Percentiles rank a stretch among this genome's conserved stretches.
phyloP scores from a whole-genome alignment of 495 filamentous ascomycete species.

The Annulohypoxylon maeteangense region DNA sequence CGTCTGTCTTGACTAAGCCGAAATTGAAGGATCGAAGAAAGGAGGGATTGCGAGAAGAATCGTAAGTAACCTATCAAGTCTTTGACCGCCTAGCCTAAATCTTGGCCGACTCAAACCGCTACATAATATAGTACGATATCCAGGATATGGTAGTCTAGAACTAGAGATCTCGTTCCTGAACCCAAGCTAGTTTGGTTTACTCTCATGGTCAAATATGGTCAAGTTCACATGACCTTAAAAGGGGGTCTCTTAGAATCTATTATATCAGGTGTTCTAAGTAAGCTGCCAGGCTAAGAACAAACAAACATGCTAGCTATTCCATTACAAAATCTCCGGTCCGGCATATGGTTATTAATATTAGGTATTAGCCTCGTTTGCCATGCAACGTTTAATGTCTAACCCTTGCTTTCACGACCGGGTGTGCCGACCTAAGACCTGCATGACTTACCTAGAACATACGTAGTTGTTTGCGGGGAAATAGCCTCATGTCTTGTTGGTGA shows the following conservation, averaged over 20 bases:
- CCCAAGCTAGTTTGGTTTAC: constrained; percentile 9
- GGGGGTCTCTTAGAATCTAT: constrained; percentile 3
- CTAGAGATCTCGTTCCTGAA: constrained; percentile 5
- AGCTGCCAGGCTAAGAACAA: constrained; percentile 17
- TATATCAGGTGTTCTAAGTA: constrained; percentile 8
- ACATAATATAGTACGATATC: too few relatives aligned
- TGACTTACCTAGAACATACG: constrained; percentile 24
- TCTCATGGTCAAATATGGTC: constrained; percentile 1
- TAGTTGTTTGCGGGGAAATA: constrained; percentile 46
- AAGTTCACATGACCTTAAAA: constrained; percentile 29
- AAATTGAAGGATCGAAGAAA: constrained; percentile 1
- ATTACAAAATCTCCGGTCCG: background rate
- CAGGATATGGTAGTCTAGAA: background rate
- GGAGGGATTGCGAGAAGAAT: background rate
- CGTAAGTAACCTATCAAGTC: background rate
- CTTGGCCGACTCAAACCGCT: constrained; percentile 25
- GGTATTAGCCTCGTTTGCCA: constrained; percentile 34
- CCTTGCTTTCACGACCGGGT: constrained; percentile 18
- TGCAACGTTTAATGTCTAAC: constrained; percentile 31
- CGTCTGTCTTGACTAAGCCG: background rate
- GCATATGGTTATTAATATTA: constrained; percentile 30
- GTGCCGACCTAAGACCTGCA: constrained; percentile 37
- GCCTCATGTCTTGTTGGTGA: constrained; percentile 33
- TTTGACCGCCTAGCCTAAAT: constrained; percentile 24
- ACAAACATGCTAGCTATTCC: constrained; percentile 11